These are phyloP conservation scores for Bimuria novae-zelandiae DNA, from an alignment of 2,329 filamentous ascomycete species.

Conservation along the genomic window DNA sequence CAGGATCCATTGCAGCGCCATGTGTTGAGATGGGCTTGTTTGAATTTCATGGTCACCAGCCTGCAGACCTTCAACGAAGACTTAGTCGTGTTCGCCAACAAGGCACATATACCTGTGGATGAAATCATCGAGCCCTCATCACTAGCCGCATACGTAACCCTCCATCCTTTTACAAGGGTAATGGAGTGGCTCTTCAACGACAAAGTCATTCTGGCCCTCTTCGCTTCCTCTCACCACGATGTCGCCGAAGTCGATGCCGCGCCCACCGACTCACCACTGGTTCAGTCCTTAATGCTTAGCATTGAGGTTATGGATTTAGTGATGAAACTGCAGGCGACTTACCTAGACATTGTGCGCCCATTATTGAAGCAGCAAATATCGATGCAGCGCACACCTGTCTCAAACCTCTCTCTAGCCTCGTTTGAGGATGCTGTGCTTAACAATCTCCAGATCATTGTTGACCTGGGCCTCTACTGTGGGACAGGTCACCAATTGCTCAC, in stretches of 20 bases:
- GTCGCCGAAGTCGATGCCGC: conserved; percentile 72
- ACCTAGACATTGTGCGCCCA: conserved; percentile 84
- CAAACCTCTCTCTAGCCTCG: conserved; percentile 77
- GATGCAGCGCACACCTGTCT: conserved; percentile 64
- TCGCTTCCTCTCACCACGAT: conserved; percentile 78
- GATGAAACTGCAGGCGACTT: conserved; percentile 87
- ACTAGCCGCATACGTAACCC: conserved; percentile 76
- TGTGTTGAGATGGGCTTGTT: conserved; percentile 76
- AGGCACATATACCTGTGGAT: conserved; percentile 76
- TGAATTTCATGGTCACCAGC: conserved; percentile 81
- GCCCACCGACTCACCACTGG: conserved; percentile 76
- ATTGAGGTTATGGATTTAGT: conserved; percentile 83
- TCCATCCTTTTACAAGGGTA: conserved; percentile 90
- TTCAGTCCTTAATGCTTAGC: conserved; percentile 77
- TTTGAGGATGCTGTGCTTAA: conserved; percentile 91
- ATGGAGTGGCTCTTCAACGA: conserved; percentile 99
- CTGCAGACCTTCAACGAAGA: conserved; percentile 92
- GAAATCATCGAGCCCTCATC: conserved; percentile 73
- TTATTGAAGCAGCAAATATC: conserved; percentile 70
- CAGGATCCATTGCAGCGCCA: conserved; percentile 68
- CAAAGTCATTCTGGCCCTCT: conserved; percentile 78
- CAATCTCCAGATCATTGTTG: conserved; percentile 76
- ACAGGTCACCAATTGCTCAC: conserved; percentile 81
- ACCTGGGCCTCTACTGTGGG: conserved; percentile 84
- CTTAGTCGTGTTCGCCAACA: conserved; percentile 81